Base-by-base conservation (phyloP, 2,329 filamentous ascomycete genomes). In the Coniochaeta sp. region DNA sequence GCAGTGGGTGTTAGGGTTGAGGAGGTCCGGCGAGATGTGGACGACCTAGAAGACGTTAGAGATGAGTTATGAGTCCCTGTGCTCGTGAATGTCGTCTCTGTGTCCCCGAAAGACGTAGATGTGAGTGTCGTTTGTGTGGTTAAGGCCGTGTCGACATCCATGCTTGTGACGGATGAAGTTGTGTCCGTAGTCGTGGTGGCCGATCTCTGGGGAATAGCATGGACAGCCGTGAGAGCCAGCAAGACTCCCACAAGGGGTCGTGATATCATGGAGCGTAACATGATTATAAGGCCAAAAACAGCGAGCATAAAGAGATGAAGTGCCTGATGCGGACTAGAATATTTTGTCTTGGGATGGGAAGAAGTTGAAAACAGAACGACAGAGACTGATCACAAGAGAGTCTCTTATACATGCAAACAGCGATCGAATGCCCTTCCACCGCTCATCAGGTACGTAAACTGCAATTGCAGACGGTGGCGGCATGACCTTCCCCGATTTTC, bases 11-110 rank as follows among this genome's bases (percentile, higher is more conserved):
- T 54, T 14, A 62, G 58, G 22, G 65, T 58, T 12, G 65, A 56
- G 14, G 64, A 54, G 36, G 57, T 63, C 17, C 67, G 68, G 24
- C 69, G 65, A 5, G 62, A 58, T 17, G 65, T 40, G 16, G 38
- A 47, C 16, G 19, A 10, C 4, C 3, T 47, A 9, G 42, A 47
- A 26, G 42, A 47, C 19, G 19, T 47, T 47, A 22, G 26, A 5
- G 22, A 47, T 26, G 16, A 19, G 40, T 19, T 12, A 24, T 4
- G 2, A 12, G 22, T 9, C 22, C 19, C 22, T 19, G 42, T 47
- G 26, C 38, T 40, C n/a, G 38, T 40, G 38, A 40, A n/a, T 40
- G 38, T 40, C 38, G 17, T 9, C 2, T 40, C 17, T 17, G 17
- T 40, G 17, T 16, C 3, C 38, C 38, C 38, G 4, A 40, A 9